Evolutionary conservation across 441 rosid species (phyloP).

Genomic region (Euphorbia celastroides): DNA sequence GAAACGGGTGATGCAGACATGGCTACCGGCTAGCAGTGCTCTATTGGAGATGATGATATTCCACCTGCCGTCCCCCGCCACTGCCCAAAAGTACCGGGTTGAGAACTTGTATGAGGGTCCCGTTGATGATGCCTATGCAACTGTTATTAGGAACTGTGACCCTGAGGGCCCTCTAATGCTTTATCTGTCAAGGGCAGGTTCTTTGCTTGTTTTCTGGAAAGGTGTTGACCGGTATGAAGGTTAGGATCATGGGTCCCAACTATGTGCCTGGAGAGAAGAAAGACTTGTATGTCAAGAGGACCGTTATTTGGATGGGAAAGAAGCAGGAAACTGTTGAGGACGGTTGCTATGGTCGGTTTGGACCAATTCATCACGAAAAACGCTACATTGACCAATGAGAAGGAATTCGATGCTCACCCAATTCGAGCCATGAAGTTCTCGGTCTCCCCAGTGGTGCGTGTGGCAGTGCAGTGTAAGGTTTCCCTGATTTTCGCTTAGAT

Average conservation of each 20-base stretch:
- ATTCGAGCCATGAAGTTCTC: no score
- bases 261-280: constrained; percentile 57
- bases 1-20: constrained; percentile 65
- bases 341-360: constrained; percentile 56
- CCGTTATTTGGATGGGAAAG: constrained; percentile 72
- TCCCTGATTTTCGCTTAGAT: no score
- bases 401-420: no score
- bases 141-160: constrained; percentile 50
- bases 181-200: constrained; percentile 58
- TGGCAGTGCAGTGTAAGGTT: no score
- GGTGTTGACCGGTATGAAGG: constrained; percentile 54
- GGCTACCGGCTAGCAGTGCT: constrained; percentile 52
- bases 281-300: constrained; percentile 51
- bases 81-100: constrained; percentile 51
- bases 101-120: constrained; percentile 65
- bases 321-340: constrained; percentile 61
- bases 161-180: constrained; percentile 63
- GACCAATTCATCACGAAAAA: constrained; percentile 58
- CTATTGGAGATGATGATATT: constrained; percentile 56
- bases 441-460: no score
- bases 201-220: constrained; percentile 47
- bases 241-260: constrained; percentile 65
- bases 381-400: constrained; percentile 26
- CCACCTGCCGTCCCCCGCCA: constrained; percentile 51
- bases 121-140: constrained; percentile 47